Evolutionary conservation across 805 yeast species (phyloP).

Genomic region (Candida parachauliodes): DNA sequence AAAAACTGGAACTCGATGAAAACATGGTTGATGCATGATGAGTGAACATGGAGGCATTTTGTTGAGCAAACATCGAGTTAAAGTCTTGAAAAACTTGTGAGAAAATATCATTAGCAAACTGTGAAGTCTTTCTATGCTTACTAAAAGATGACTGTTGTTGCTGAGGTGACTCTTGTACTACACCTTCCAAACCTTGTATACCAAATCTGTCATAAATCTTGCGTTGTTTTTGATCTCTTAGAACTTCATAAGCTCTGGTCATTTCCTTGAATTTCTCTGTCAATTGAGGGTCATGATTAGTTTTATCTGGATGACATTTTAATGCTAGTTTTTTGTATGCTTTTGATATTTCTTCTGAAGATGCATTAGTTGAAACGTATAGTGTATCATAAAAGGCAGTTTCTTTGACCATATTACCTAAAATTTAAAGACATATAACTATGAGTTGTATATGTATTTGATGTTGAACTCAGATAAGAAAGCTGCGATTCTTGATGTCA

Average conservation of each 20-base stretch:
- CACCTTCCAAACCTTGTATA: constrained; percentile 38
- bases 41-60: constrained; percentile 3
- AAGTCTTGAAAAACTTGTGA: constrained; percentile 36
- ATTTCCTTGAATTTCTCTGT: constrained; percentile 58
- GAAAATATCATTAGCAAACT: constrained; percentile 25
- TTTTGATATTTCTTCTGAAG: constrained; percentile 34
- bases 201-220: constrained; percentile 53
- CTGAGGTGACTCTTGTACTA: constrained; percentile 7
- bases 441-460: no score
- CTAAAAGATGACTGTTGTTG: constrained; percentile 6
- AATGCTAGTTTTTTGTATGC: constrained; percentile 39
- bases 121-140: constrained; percentile 5
- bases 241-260: constrained; percentile 63
- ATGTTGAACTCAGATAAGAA: no score
- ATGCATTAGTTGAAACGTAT: constrained; percentile 27
- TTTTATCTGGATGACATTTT: constrained; percentile 65
- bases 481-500: no score
- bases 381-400: constrained; percentile 33
- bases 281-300: constrained; percentile 45
- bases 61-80: constrained; percentile 20
- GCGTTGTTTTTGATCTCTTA: constrained; percentile 46
- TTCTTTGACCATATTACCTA: constrained; percentile 17
- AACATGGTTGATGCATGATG: constrained; percentile 1
- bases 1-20: neutral
- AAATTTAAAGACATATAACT: no score